Evolutionary conservation across 257 asterid genomes (phyloP).

Genomic region (Nicotiana noctiflora): DNA sequence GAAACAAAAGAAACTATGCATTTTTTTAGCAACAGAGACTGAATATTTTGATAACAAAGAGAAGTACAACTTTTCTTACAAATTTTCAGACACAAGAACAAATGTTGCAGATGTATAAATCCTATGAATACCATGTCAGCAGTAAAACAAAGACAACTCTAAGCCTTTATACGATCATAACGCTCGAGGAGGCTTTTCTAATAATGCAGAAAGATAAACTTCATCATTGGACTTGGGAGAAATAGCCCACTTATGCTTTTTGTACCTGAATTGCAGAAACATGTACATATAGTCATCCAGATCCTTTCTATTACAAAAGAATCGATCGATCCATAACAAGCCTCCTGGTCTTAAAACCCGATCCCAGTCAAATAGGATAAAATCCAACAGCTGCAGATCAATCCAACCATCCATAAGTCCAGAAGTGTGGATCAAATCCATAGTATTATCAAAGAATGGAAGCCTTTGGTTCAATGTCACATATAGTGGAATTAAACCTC

Average conservation of each 20-base stretch:
- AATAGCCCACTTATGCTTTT: constrained; percentile 71
- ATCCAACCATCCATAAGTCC: constrained; percentile 96
- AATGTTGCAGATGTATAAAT: not conserved
- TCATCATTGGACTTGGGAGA: constrained; percentile 73
- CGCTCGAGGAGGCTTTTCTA: constrained; percentile 84
- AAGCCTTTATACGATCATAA: constrained; percentile 21
- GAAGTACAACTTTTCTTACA: not conserved
- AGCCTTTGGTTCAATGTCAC: constrained; percentile 74
- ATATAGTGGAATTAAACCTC: constrained; percentile 72
- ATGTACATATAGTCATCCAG: constrained; percentile 79
- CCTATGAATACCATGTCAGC: not conserved
- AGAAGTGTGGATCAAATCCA: constrained; percentile 77
- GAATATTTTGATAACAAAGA: not conserved
- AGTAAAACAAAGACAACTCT: not conserved
- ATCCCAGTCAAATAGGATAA: constrained; percentile 86
- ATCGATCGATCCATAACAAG: constrained; percentile 70
- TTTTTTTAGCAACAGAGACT: not conserved
- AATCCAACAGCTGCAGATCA: constrained; percentile 67
- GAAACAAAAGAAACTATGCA: not conserved
- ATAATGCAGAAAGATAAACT: constrained; percentile 74
- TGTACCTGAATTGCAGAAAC: constrained; percentile 88
- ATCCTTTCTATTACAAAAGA: constrained; percentile 73
- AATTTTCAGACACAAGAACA: not conserved
- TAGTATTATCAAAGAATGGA: constrained; percentile 82
- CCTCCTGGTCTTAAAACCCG: constrained; percentile 86